phyloP scores from a whole-genome alignment of 352 stramenopile genomes.

The Thalassiosira mediterranea region DNA sequence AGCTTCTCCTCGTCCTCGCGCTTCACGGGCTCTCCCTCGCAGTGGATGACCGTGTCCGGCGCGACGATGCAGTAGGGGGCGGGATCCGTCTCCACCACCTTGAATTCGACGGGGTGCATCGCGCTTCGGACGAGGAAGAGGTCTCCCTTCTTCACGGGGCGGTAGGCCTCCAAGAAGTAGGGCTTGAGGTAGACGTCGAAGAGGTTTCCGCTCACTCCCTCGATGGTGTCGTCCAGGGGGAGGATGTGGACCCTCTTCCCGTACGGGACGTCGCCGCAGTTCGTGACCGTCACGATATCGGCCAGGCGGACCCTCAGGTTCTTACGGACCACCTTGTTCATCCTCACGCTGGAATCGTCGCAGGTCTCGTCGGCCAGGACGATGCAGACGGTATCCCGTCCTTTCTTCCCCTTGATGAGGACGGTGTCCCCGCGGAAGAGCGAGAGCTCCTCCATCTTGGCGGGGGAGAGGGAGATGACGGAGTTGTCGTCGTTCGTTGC shows the following conservation, averaged over 20 bases:
- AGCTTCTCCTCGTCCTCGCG: constrained; percentile 96
- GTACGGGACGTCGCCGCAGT: constrained; percentile 93
- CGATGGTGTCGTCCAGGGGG: constrained; percentile 96
- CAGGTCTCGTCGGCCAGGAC: constrained; percentile 92
- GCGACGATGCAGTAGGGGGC: constrained; percentile 95
- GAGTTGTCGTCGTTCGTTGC: constrained; percentile 94
- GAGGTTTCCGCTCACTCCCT: constrained; percentile 96
- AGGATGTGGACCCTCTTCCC: constrained; percentile 96
- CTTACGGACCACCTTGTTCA: constrained; percentile 98
- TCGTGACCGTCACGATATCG: constrained; percentile 92
- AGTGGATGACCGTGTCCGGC: constrained; percentile 98
- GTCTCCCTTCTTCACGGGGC: constrained; percentile 95
- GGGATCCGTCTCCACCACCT: constrained; percentile 93
- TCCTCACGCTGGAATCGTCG: constrained; percentile 93
- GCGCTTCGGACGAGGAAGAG: constrained; percentile 95
- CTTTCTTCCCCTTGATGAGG: constrained; percentile 95
- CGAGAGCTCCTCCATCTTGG: constrained; percentile 94
- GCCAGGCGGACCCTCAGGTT: constrained; percentile 95
- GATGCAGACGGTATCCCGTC: constrained; percentile 91
- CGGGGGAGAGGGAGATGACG: constrained; percentile 75
- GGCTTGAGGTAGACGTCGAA: constrained; percentile 99
- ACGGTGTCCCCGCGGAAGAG: constrained; percentile 96
- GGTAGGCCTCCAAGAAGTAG: constrained; percentile 97
- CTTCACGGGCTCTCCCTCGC: constrained; percentile 94
- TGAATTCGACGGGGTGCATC: constrained; percentile 98